These are phyloP conservation scores for Barnettozyma hawaiiensis DNA, from an alignment of 1,139 yeast species.

Conservation along the genomic window DNA sequence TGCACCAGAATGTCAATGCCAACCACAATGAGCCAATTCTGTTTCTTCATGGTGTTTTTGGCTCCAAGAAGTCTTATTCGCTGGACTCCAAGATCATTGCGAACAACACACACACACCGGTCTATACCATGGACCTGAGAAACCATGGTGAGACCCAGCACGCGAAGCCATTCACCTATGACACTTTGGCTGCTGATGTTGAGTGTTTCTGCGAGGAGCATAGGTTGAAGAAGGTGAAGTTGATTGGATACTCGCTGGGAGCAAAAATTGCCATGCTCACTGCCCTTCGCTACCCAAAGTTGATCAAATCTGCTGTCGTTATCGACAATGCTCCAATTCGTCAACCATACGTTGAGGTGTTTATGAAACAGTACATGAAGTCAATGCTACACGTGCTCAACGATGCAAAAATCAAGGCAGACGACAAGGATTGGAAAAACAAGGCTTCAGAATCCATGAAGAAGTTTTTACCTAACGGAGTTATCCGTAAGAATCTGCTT, in stretches of 20 bases:
- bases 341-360: constrained; percentile 26
- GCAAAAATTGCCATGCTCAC: constrained; percentile 48
- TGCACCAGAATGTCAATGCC: constrained; percentile 20
- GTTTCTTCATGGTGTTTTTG: constrained; percentile 47
- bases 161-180: constrained; percentile 40
- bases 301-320: constrained; percentile 37
- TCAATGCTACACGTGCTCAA: constrained; percentile 26
- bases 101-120: constrained; percentile 30
- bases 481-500: constrained; percentile 29
- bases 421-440: constrained; percentile 32
- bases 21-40: constrained; percentile 33
- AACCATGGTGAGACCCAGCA: constrained; percentile 45
- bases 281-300: constrained; percentile 36
- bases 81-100: constrained; percentile 36
- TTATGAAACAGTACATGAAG: constrained; percentile 25
- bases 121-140: constrained; percentile 42
- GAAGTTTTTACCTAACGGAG: constrained; percentile 27
- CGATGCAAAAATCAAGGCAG: constrained; percentile 21
- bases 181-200: constrained; percentile 39
- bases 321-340: constrained; percentile 45
- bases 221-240: constrained; percentile 28
- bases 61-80: constrained; percentile 38
- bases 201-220: constrained; percentile 30
- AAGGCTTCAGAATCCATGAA: constrained; percentile 27
- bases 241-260: constrained; percentile 52